These are phyloP conservation scores for Rhodocollybia butyracea DNA, from an alignment of 768 basidiomycete genomes.

Conservation along the genomic window DNA sequence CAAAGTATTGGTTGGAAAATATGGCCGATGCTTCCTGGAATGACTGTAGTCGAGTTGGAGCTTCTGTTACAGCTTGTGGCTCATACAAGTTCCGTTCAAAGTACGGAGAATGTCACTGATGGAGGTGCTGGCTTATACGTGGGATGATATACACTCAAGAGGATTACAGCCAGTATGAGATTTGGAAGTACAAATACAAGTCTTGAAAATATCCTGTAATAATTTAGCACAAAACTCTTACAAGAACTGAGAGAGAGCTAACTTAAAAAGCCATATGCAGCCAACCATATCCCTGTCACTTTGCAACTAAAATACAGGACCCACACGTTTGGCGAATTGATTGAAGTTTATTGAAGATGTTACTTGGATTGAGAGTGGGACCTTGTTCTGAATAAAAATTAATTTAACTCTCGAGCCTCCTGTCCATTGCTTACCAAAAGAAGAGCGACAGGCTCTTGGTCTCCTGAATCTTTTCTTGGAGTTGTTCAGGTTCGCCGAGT, in stretches of 20 bases:
- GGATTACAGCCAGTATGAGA: conserved; percentile 63
- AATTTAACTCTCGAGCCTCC: no score
- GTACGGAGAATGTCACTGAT: no score
- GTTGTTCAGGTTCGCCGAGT: conserved; percentile 17
- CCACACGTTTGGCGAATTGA: conserved; percentile 71
- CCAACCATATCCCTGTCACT: conserved; percentile 72
- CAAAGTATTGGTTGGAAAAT: no score
- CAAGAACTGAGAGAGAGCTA: conserved; percentile 25
- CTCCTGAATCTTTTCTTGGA: not conserved
- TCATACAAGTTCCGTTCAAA: no score
- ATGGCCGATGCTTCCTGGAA: no score
- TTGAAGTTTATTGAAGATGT: conserved; percentile 81
- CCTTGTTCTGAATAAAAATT: no score
- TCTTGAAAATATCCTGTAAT: conserved; percentile 71
- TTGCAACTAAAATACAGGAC: conserved; percentile 85
- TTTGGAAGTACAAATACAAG: conserved; percentile 68
- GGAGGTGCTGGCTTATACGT: conserved; percentile 22
- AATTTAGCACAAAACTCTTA: not conserved
- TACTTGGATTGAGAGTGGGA: conserved; percentile 73
- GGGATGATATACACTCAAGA: conserved; percentile 56
- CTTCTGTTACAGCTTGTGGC: no score
- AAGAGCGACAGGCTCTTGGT: conserved; percentile 29
- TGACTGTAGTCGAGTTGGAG: no score
- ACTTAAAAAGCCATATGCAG: conserved; percentile 79
- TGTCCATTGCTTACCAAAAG: no score